Evolutionary conservation across 2,329 filamentous ascomycete species (phyloP), one percentile per base, ranked within the genome.

Genomic region (Sporothrix variecibatus): DNA sequence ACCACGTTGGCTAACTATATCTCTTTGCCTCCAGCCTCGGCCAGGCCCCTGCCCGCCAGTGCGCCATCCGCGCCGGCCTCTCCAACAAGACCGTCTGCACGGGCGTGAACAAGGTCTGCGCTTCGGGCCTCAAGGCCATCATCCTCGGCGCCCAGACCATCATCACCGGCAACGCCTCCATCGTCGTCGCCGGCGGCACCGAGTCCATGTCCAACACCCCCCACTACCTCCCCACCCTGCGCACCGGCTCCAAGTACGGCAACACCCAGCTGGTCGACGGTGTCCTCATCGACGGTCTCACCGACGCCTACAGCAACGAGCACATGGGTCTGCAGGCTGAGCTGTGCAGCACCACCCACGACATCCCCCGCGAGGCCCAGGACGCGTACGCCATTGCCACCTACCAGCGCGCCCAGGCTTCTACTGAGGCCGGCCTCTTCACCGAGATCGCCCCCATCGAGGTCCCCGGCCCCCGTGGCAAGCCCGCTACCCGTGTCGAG

Each of bases 161-260:
- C 86, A 94, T 98, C 83, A 97, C 95, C 72, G 95, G 96, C 78
- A 97, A 94, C 82, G 95, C 95, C 77, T 92, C 94, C 79, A 92
- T 98, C 78, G 91, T 99, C 77, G 94, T 99, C 75, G 96, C 95
- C 77, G 96, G 95, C 81, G 96, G 96, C 79, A 91, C 95, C 78
- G 96, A 99, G 87, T 97, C 94, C 87, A 99, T 99, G 96, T 97
- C 95, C 81, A 98, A 98, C 86, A 88, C 92, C 72, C 96, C 96
- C 71, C 95, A 99, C 87, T 99, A 99, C 87, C 92, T 98, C 72
- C 93, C 94, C 77, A 93, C 87, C 83, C 87, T 97, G 79, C 93
- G 96, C 83, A 92, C 85, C 78, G 96, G 96, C 78, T 91, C 93
- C 83, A 98, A 98, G 86, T 99, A 97, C 84, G 96, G 96, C 80